Conservation (phyloP, 2,329 filamentous ascomycete species). For the Fusarium nanum region DNA sequence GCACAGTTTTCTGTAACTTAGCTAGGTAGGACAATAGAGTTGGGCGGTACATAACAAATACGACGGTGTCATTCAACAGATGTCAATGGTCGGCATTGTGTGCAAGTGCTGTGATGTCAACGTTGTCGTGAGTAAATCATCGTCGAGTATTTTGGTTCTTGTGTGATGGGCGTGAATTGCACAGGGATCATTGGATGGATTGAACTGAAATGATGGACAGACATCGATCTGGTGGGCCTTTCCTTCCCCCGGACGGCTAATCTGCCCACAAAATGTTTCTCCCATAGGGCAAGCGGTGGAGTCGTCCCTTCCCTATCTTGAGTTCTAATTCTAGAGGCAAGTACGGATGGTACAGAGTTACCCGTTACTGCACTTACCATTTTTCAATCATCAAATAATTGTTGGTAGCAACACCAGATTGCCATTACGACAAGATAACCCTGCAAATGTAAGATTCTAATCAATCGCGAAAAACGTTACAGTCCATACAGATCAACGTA, state of each 20-base stretch:
- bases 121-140: constrained; percentile 20
- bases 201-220: constrained; percentile 9
- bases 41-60: constrained; percentile 3
- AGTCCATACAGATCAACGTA: constrained; percentile 16
- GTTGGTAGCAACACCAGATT: neutral
- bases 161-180: constrained; percentile 10
- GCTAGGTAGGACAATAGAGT: neutral
- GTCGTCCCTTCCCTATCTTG: neutral
- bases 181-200: constrained; percentile 5
- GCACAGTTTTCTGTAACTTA: neutral
- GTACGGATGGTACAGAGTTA: neutral
- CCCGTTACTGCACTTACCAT: neutral
- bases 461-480: constrained; percentile 11
- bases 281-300: constrained; percentile 16
- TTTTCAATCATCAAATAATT: neutral
- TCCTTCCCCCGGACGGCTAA: constrained; percentile 15
- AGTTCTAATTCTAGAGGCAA: neutral
- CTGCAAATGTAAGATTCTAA: neutral
- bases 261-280: constrained; percentile 40
- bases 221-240: constrained; percentile 25
- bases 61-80: constrained; percentile 7
- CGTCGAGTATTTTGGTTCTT: neutral
- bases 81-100: neutral
- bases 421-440: neutral
- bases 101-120: constrained; percentile 4